phyloP scores from a whole-genome alignment of 164 flowering plant species.

The grape (Vitis vinifera) region DNA sequence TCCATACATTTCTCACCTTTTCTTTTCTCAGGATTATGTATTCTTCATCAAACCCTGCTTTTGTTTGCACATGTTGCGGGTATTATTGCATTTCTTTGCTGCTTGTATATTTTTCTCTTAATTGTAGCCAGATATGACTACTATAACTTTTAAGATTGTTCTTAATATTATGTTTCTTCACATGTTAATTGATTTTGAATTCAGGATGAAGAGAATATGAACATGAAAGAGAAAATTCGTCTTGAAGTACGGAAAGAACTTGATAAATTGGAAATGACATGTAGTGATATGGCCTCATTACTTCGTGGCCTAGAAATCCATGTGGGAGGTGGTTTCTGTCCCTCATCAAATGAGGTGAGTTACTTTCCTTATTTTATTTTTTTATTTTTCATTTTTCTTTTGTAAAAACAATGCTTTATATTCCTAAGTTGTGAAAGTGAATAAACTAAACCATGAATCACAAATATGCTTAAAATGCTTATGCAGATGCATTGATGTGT shows the following conservation, averaged over 20 bases:
- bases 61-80: not conserved
- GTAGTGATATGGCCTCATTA: slow-evolving; percentile 71
- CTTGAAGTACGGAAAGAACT: slow-evolving; percentile 60
- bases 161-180: not conserved
- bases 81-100: not conserved
- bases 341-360: slow-evolving; percentile 58
- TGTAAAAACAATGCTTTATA: not conserved
- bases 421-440: no score
- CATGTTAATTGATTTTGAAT: slow-evolving; percentile 10
- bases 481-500: no score
- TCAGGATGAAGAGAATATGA: slow-evolving; percentile 78
- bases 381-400: not conserved
- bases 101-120: not conserved
- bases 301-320: slow-evolving; percentile 71
- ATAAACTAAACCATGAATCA: no score
- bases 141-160: not conserved
- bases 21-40: not conserved
- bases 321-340: slow-evolving; percentile 49
- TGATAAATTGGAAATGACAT: slow-evolving; percentile 43
- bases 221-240: slow-evolving; percentile 74
- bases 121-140: not conserved
- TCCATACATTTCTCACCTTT: not conserved
- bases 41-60: not conserved
- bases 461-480: no score
- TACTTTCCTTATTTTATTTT: not conserved